Conservation (phyloP, 2,329 filamentous ascomycete species). For the Xylaria hypoxylon region DNA sequence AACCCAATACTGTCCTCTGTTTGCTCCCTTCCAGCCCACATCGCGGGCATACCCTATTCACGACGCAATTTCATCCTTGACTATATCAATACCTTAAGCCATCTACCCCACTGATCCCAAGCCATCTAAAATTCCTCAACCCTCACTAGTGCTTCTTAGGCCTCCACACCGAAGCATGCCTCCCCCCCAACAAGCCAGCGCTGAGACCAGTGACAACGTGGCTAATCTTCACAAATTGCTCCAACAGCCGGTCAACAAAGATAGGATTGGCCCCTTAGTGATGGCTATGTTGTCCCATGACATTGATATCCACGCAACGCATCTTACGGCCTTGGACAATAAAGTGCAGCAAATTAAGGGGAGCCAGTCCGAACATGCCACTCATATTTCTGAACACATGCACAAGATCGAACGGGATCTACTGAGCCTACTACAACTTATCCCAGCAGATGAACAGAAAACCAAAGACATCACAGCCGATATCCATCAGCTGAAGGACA, state of each 20-base stretch:
- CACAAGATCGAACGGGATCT: slow-evolving; percentile 23
- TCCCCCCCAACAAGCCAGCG: slow-evolving; percentile 27
- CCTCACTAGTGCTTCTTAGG: not conserved
- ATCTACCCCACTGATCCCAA: no score
- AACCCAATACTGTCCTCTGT: no score
- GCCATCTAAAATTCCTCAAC: no score
- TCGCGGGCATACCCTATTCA: not conserved
- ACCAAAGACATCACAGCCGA: not conserved
- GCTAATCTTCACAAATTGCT: slow-evolving; percentile 34
- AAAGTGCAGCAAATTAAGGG: slow-evolving; percentile 18
- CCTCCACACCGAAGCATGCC: slow-evolving; percentile 29
- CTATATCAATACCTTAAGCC: not conserved
- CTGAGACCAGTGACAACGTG: slow-evolving; percentile 24
- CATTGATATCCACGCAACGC: slow-evolving; percentile 35
- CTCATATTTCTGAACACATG: slow-evolving; percentile 15
- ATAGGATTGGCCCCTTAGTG: slow-evolving; percentile 38
- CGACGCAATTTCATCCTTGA: not conserved
- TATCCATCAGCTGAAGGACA: slow-evolving; percentile 8
- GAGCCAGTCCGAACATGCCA: slow-evolving; percentile 1
- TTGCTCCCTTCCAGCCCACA: not conserved
- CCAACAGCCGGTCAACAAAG: slow-evolving; percentile 33
- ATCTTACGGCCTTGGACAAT: slow-evolving; percentile 20
- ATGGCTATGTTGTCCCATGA: slow-evolving; percentile 40
- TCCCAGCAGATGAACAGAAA: slow-evolving; percentile 4
- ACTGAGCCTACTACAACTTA: slow-evolving; percentile 26